phyloP scores from a whole-genome alignment of 805 yeast genomes.

The Zygotorulaspora florentina region DNA sequence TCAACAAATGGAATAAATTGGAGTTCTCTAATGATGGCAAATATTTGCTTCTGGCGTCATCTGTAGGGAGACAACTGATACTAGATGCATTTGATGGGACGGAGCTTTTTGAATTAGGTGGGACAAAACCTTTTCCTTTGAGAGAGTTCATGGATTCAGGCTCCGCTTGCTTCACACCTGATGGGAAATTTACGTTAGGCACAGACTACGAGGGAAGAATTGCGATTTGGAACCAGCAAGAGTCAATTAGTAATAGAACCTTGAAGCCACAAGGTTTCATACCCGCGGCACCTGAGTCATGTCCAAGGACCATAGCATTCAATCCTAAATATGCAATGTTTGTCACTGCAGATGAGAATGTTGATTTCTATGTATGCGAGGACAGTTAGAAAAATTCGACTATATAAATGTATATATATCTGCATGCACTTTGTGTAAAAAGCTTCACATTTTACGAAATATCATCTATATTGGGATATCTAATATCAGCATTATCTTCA shows the following conservation, averaged over 20 bases:
- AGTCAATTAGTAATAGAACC: conserved; percentile 28
- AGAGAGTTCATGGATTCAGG: conserved; percentile 49
- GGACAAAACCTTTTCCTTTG: conserved; percentile 45
- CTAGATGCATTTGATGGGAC: conserved; percentile 68
- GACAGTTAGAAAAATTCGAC: conserved; percentile 6
- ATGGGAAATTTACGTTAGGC: conserved; percentile 56
- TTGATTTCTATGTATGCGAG: conserved; percentile 34
- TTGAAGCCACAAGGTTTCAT: conserved; percentile 29
- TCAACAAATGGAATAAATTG: conserved; percentile 52
- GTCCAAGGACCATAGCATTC: conserved; percentile 39
- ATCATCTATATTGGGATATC: conserved; percentile 57
- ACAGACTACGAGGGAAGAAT: conserved; percentile 56
- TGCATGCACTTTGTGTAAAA: conserved; percentile 1
- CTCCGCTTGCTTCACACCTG: conserved; percentile 58
- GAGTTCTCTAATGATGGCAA: conserved; percentile 81
- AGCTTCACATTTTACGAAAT: conserved; percentile 19
- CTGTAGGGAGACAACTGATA: conserved; percentile 54
- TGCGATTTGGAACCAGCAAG: conserved; percentile 48
- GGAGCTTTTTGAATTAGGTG: conserved; percentile 43
- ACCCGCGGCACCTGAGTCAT: conserved; percentile 33
- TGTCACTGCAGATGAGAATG: conserved; percentile 38
- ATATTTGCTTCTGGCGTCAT: conserved; percentile 52
- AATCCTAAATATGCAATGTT: conserved; percentile 41
- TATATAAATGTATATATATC: neutral
- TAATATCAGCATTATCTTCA: conserved; percentile 59